Evolutionary conservation across 225 moss, liverwort and hornwort species (phyloP), one percentile per base, ranked within the genome.

Genomic region (Sphagnum contortum): DNA sequence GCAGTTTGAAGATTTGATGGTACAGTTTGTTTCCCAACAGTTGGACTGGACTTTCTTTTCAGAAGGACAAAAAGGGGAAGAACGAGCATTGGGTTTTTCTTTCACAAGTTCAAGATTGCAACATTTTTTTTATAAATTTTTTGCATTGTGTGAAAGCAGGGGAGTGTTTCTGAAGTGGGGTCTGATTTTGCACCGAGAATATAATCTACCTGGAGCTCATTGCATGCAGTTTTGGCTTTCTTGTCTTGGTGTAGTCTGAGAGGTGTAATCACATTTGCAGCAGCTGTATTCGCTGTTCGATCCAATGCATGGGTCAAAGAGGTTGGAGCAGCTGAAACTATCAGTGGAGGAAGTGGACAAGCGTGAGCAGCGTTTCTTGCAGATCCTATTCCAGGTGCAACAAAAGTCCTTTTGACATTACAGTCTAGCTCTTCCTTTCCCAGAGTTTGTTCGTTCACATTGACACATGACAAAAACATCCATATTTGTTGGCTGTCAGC

Each of bases 261-360:
- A 29, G 29, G 29, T 29, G 29, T 29, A 29, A 29, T 29, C 29
- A 29, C 29, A 29, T 76, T 67, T 62, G 77, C 83, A 86, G 86
- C 79, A 82, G 4, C 80, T 86, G 8, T 86, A 83, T 71, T 69
- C 82, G 4, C 60, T 86, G 6, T 83, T 86, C 60, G 83, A 86
- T 68, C 86, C 86, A 67, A 74, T 79, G 10, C 75, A 80, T 63
- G 86, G 86, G 53, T 66, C 63, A 64, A 73, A 45, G 55, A 86
- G 77, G 71, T 69, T 86, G 75, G 75, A 79, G 63, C 77, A 83
- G 71, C 71, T 61, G 59, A 50, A 80, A 55, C 68, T 75, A 48
- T 74, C 74, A 52, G 73, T 79, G 65, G 67, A 72, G 9, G 73
- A 77, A 62, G 82, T 75, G 57, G 83, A 86, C 73, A 58, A 62